These are phyloP conservation scores for Curvularia sp. DNA, from an alignment of 2,329 filamentous ascomycete species.

Conservation along the genomic window DNA sequence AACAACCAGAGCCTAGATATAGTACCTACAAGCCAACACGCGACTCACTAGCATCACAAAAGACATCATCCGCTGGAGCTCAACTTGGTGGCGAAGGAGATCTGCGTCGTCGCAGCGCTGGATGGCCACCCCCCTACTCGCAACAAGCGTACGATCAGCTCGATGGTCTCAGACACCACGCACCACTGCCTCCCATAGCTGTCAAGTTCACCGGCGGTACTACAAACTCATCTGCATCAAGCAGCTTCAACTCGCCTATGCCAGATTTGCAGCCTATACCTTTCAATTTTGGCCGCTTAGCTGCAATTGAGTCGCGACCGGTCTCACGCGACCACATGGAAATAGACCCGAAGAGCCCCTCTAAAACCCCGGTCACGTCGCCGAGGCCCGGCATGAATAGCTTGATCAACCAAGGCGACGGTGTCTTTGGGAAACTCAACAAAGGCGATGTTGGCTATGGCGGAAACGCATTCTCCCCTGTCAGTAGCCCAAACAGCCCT, in stretches of 20 bases:
- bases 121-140: slow-evolving; percentile 37
- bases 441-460: slow-evolving; percentile 65
- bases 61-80: slow-evolving; percentile 28
- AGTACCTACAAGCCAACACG: slow-evolving; percentile 76
- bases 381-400: slow-evolving; percentile 25
- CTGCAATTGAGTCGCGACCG: slow-evolving; percentile 41
- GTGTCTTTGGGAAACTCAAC: slow-evolving; percentile 70
- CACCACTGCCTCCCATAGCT: slow-evolving; percentile 43
- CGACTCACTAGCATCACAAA: slow-evolving; percentile 46
- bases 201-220: slow-evolving; percentile 43
- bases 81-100: slow-evolving; percentile 39
- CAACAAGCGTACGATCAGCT: slow-evolving; percentile 40
- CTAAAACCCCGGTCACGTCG: slow-evolving; percentile 33
- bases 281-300: slow-evolving; percentile 53
- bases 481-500: slow-evolving; percentile 60
- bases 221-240: slow-evolving; percentile 31
- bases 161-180: slow-evolving; percentile 34
- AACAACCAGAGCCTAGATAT: slow-evolving; percentile 86
- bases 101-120: slow-evolving; percentile 44
- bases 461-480: slow-evolving; percentile 44
- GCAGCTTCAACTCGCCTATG: slow-evolving; percentile 33
- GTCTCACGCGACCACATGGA: slow-evolving; percentile 46
- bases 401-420: slow-evolving; percentile 9
- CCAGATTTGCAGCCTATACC: slow-evolving; percentile 61
- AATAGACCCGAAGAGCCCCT: slow-evolving; percentile 36